Conservation (phyloP, 176 grass and related monocot species). For the Elymus sibiricus region DNA sequence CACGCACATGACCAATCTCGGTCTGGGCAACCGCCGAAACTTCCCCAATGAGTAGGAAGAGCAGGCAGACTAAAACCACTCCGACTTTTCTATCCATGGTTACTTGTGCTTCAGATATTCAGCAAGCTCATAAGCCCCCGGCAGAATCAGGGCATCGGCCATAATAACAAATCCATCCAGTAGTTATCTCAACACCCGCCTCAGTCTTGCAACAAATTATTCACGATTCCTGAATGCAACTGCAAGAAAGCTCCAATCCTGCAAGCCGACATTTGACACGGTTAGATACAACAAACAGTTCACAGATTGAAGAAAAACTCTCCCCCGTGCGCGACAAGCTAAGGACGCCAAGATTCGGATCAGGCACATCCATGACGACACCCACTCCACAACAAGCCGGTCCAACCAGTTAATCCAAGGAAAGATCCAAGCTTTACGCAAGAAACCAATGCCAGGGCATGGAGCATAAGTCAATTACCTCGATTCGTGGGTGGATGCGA, state of each 20-base stretch:
- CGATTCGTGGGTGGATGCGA: background rate
- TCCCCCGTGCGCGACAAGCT: background rate
- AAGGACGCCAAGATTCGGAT: background rate
- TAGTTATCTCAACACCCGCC: background rate
- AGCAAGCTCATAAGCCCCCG: background rate
- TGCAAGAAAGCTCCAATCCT: constrained; percentile 8
- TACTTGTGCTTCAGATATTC: background rate
- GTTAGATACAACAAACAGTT: background rate
- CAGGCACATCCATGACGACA: background rate
- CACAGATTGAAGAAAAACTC: background rate
- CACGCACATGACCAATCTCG: constrained; percentile 35
- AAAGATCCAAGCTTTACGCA: constrained; percentile 7
- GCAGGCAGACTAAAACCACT: constrained; percentile 34
- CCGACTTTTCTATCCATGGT: constrained; percentile 50
- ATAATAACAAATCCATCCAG: background rate
- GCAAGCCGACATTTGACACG: constrained; percentile 21
- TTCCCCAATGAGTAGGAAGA: constrained; percentile 30
- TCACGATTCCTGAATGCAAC: constrained; percentile 19
- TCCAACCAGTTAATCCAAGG: background rate
- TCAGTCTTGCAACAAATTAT: background rate
- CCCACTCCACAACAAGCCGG: background rate
- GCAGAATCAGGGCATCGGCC: background rate
- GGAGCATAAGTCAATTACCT: constrained; percentile 6
- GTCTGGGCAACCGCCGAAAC: constrained; percentile 42
- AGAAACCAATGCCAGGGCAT: background rate